Conservation (phyloP, 805 yeast species). For the Vanderwaltozyma polyspora region DNA sequence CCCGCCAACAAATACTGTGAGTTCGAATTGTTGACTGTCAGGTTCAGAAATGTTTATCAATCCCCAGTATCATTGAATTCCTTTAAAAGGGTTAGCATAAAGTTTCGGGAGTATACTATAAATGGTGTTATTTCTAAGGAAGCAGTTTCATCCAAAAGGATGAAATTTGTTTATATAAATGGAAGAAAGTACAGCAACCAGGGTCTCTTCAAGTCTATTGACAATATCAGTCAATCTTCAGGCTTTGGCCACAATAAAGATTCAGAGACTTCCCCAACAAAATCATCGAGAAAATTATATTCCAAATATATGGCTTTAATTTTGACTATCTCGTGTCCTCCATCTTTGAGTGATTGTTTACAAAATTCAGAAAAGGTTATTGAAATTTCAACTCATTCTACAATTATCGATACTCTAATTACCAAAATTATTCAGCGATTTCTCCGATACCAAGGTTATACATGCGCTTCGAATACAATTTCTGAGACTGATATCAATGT, state of each 20-base stretch:
- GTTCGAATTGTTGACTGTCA: no score
- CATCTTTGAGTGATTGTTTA: slow-evolving; percentile 27
- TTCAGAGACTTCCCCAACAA: slow-evolving; percentile 5
- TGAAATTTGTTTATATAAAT: slow-evolving; percentile 40
- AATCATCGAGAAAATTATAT: slow-evolving; percentile 26
- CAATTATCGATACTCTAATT: slow-evolving; percentile 25
- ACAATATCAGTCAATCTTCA: slow-evolving; percentile 14
- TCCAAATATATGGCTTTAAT: slow-evolving; percentile 31
- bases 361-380: slow-evolving; percentile 33
- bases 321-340: slow-evolving; percentile 24
- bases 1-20: neutral
- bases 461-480: neutral
- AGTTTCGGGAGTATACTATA: slow-evolving; percentile 18
- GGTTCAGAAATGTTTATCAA: slow-evolving; percentile 9
- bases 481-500: neutral
- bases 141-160: slow-evolving; percentile 27
- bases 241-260: slow-evolving; percentile 7
- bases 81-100: slow-evolving; percentile 12
- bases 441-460: slow-evolving; percentile 16
- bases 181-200: slow-evolving; percentile 25
- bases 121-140: slow-evolving; percentile 31
- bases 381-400: slow-evolving; percentile 16
- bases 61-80: slow-evolving; percentile 9
- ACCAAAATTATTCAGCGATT: slow-evolving; percentile 24
- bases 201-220: slow-evolving; percentile 8